Conservation (phyloP, 2,329 filamentous ascomycete species). For the Plenodomus tracheiphilus region DNA sequence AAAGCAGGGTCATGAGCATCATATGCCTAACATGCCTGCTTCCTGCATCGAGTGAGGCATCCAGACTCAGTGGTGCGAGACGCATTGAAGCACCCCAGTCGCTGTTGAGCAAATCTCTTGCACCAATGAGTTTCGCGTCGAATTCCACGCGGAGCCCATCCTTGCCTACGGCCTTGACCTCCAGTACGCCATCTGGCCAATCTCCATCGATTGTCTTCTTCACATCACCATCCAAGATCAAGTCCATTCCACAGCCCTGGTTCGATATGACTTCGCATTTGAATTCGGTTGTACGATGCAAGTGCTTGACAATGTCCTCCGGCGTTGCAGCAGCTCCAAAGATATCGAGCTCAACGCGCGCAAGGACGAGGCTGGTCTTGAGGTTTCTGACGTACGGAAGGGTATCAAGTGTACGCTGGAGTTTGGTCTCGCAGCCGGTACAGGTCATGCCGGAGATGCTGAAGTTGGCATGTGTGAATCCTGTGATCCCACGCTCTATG, state of each 20-base stretch:
- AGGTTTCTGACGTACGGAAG: slow-evolving; percentile 58
- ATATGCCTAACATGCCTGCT: slow-evolving; percentile 59
- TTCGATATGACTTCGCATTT: slow-evolving; percentile 52
- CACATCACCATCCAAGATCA: slow-evolving; percentile 16
- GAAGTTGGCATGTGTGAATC: slow-evolving; percentile 61
- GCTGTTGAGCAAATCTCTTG: slow-evolving; percentile 50
- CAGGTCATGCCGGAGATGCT: slow-evolving; percentile 73
- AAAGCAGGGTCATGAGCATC: slow-evolving; percentile 44
- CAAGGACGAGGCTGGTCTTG: slow-evolving; percentile 67
- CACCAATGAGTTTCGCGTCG: slow-evolving; percentile 54
- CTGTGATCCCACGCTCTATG: slow-evolving; percentile 26
- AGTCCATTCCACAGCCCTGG: slow-evolving; percentile 28
- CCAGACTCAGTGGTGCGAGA: slow-evolving; percentile 53
- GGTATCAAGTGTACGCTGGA: slow-evolving; percentile 55
- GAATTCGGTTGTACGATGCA: slow-evolving; percentile 65
- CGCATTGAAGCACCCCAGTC: slow-evolving; percentile 26
- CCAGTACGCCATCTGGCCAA: slow-evolving; percentile 29
- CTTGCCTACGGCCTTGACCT: slow-evolving; percentile 19
- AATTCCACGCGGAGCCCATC: slow-evolving; percentile 48
- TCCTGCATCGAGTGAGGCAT: slow-evolving; percentile 55
- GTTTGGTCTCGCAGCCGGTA: slow-evolving; percentile 70
- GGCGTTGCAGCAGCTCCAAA: slow-evolving; percentile 36
- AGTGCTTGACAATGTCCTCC: slow-evolving; percentile 52
- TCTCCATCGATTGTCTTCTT: slow-evolving; percentile 12
- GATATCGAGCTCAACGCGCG: slow-evolving; percentile 67